Evolutionary conservation across 2,329 filamentous ascomycete genomes (phyloP), one percentile per base, ranked within the genome.

Genomic region (Aaosphaeria arxii): DNA sequence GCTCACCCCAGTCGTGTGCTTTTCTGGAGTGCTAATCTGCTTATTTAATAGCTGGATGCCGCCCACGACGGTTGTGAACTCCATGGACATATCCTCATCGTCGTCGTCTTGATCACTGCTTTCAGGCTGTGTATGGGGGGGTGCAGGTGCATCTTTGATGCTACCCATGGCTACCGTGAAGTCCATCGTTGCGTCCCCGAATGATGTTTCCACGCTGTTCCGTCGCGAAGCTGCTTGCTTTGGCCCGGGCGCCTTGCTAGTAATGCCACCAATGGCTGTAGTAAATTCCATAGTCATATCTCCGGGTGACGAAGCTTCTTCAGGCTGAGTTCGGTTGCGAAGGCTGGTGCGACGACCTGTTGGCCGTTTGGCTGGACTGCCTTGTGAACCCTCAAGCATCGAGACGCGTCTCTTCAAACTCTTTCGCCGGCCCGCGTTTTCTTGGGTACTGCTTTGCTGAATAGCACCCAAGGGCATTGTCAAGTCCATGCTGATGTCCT

Each of bases 401-500:
- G 74, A 74, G 1, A 73, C 71, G 42, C 71, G 64, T 44, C 74
- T 63, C 61, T 77, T 77, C 44, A 74, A 67, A 43, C 70, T 71
- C 53, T 61, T 70, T 47, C 59, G 63, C 40, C 56, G 61, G 47
- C 54, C 67, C n/a, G 46, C 50, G 42, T 58, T 53, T 33, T 61
- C 54, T 28, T 62, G 64, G 6, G 54, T 48, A 30, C 51, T 52
- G 46, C 58, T 58, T 29, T 65, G 56, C 30, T 77, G 66, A 44
- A 81, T 78, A 46, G 73, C 74, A 17, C 80, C 80, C 40, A 81
- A 70, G 13, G 77, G 76, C 54, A 76, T 74, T 2, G 80, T 83
- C 42, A 83, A 71, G 41, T 83, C 80, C 79, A 81, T 77, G 30
- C 74, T 78, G 52, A 74, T 73, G 48, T 79, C 77, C 6, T 73